Base-by-base conservation (phyloP, 805 yeast genomes). In the Metschnikowia chrysomelidarum region DNA sequence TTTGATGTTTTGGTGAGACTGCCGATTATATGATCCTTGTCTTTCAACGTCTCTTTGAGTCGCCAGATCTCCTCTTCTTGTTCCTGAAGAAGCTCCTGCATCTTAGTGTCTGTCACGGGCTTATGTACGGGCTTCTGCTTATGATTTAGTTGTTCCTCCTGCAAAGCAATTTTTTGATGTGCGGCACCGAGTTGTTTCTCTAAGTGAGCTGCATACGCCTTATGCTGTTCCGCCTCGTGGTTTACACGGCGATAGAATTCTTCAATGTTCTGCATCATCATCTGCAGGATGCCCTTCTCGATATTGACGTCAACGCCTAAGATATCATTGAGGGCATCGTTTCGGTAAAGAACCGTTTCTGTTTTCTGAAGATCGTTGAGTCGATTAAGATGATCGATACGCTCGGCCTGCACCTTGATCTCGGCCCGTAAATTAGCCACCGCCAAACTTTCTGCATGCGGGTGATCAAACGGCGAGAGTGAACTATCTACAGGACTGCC, bases 11-110 rank as follows among this genome's bases (percentile, higher is more conserved):
- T 76, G 22, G 81, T 76, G 37, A 87, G 62, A 1, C 91, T 87
- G 41, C 74, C 76, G 39, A 88, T 84, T 44, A 88, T 80, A 29
- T 80, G 78, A 47, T 87, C 95, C 56, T 87, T 88, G 44, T 83
- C 85, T 29, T 73, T 71, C 24, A 85, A 51, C 27, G 74, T 68
- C 32, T 76, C 81, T 48, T 73, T 72, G 46, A 89, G 64, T 32
- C 80, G 87, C 30, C 60, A 49, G 10, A 88, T 75, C 50, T 84
- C 91, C 30, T 79, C 58, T 86, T 75, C 80, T 46, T 80, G 81
- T 27, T 80, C 84, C 42, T 68, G 67, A 37, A 79, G 49, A 7
- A 77, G 47, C 20, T 59, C 53, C 17, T 60, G 60, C 20, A 53
- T 36, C 30, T 56, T 50, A 19, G 30, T 46, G 5, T 38, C 43